A percentile compares a stretch with the other conserved stretches of the same genome.
Conservation (phyloP, 306 rosid species). For the Mimosa bimucronata region DNA sequence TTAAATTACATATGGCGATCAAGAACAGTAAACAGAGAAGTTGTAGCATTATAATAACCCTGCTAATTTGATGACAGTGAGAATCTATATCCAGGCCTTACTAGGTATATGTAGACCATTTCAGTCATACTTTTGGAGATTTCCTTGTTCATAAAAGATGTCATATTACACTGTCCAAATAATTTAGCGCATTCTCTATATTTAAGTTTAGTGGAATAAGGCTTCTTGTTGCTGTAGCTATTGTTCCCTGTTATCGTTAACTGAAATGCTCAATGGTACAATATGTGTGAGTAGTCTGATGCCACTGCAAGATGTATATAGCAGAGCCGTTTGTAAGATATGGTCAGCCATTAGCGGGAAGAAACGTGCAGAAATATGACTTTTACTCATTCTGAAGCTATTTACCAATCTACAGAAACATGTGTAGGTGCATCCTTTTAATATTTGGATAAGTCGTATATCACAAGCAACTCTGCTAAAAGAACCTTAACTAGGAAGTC, state of each 20-base stretch:
- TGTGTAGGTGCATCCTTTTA: not conserved
- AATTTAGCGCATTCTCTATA: not conserved
- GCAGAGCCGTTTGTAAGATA: not conserved
- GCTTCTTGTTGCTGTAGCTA: not conserved
- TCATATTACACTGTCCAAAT: not conserved
- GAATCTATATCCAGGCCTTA: conserved; percentile 5
- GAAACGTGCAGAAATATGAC: not conserved
- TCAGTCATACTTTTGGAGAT: not conserved
- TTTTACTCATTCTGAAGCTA: not conserved
- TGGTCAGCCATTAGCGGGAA: not conserved
- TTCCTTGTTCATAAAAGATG: not conserved
- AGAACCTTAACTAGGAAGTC: not conserved
- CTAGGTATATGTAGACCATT: not conserved
- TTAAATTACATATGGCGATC: not conserved
- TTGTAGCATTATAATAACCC: not conserved
- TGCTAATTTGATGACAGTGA: not conserved
- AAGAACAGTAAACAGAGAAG: not conserved
- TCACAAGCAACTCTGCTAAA: not conserved
- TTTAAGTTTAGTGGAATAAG: not conserved
- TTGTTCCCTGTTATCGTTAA: not conserved
- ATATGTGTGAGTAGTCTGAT: not conserved
- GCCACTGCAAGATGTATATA: not conserved
- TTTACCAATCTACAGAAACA: not conserved
- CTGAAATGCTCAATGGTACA: too few relatives aligned
- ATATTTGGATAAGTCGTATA: too few relatives aligned